Base-by-base conservation (phyloP, 2,329 filamentous ascomycete genomes). In the Neocatenulostroma microsporum region DNA sequence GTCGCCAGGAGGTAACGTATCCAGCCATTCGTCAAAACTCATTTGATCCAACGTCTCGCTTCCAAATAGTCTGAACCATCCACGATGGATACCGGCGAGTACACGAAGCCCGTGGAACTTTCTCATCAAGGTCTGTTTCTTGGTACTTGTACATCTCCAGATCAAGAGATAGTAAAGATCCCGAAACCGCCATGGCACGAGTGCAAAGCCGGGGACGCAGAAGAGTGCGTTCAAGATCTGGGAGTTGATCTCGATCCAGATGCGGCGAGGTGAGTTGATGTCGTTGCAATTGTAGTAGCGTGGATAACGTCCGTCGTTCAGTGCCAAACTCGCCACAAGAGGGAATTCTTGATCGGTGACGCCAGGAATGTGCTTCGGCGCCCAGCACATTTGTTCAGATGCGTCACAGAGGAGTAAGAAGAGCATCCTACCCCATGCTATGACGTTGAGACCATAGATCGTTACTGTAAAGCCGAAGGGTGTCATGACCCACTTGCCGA, bases 381-480 rank as follows among this genome's bases (percentile, higher is more conserved):
- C 60, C 56, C 64, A 57, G 66, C 84, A 86, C 82, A 86, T 86
- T 41, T 76, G 76, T 5, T 80, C 79, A 2, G 76, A 67, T 15
- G 71, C 84, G 51, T 86, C 84, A 66, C 80, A 82, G 18, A 94
- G 75, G 2, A 94, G 68, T 13, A 94, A 67, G 62, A 94, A 93
- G 21, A 94, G 70, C 86, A 94, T 94, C 40, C 82, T 84, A 34
- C 86, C 86, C 86, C 86, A 94, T 0, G 83, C 87, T 8, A 94
- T 76, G 14, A 94, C 74, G 46, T 89, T 88, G 39, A 91, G 71
- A 10, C 81, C 78, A 60, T 93, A 94, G 5, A 94, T 58, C 2
- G 79, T 82, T 26, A 89, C 74, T 36, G 84, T 65, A 55, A 91
- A 86, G 3, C 86, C 85, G 37, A 83, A 61, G 0, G 82, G 82